Evolutionary conservation across 2,329 filamentous ascomycete genomes (phyloP).

Genomic region (Camillea tinctor): DNA sequence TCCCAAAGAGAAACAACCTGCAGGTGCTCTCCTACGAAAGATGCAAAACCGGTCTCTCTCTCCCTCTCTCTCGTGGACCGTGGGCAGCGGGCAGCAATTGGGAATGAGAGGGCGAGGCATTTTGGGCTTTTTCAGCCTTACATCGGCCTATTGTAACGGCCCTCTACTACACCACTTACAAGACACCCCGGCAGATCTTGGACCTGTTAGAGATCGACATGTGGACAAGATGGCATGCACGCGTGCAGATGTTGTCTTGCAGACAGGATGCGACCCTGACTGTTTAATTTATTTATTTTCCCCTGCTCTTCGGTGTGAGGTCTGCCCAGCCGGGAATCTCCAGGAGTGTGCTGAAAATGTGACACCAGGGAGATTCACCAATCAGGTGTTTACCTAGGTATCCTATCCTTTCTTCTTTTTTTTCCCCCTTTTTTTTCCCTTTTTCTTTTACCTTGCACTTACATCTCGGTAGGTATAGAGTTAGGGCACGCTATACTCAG

Average conservation of each 20-base stretch:
- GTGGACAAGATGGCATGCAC: conserved; percentile 27
- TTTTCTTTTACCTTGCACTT: neutral
- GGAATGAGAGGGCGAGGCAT: conserved; percentile 18
- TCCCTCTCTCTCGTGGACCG: neutral
- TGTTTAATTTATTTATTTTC: conserved; percentile 10
- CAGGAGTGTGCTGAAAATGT: neutral
- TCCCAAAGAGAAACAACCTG: neutral
- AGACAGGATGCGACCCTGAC: conserved; percentile 22
- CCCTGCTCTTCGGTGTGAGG: neutral
- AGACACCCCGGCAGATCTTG: conserved; percentile 26
- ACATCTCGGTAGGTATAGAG: too few relatives aligned
- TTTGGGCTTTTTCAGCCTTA: conserved; percentile 6
- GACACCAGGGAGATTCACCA: neutral
- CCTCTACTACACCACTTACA: conserved; percentile 11
- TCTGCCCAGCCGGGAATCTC: neutral
- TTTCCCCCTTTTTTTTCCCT: too few relatives aligned
- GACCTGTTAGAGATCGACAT: conserved; percentile 34
- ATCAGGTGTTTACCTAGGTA: too few relatives aligned
- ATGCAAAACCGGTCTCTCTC: neutral
- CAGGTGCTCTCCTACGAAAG: conserved; percentile 1
- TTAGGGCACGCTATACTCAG: neutral
- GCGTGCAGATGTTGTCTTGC: conserved; percentile 18
- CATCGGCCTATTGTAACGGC: conserved; percentile 14
- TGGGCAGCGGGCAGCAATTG: conserved; percentile 16
- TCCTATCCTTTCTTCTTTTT: too few relatives aligned